These are phyloP conservation scores for Aspergillus sp. DNA, from an alignment of 2,329 filamentous ascomycete genomes.

Conservation along the genomic window DNA sequence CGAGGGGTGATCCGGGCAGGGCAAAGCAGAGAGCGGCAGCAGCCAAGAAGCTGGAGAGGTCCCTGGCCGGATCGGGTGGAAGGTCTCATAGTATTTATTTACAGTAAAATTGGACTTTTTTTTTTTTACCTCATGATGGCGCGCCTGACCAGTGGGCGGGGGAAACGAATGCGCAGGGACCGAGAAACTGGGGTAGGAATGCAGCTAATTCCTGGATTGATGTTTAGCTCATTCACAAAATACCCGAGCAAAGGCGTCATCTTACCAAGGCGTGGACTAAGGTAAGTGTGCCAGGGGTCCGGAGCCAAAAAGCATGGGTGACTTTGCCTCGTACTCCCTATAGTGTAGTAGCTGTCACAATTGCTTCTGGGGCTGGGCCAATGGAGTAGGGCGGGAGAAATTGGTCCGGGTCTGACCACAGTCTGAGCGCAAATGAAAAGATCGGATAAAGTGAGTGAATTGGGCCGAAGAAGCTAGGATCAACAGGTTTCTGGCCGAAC, in stretches of 20 bases:
- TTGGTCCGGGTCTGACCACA: slow-evolving; percentile 12
- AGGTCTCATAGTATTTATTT: slow-evolving; percentile 21
- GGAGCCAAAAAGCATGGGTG: not conserved
- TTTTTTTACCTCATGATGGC: slow-evolving; percentile 22
- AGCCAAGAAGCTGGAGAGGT: slow-evolving; percentile 25
- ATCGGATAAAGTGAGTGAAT: slow-evolving; percentile 7
- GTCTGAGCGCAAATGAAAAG: not conserved
- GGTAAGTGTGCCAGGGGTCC: slow-evolving; percentile 1
- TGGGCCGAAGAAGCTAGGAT: not conserved
- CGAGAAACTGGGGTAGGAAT: slow-evolving; percentile 21
- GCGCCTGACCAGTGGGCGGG: slow-evolving; percentile 20
- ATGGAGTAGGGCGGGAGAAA: slow-evolving; percentile 9
- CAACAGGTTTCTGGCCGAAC: not conserved
- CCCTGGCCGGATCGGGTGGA: slow-evolving; percentile 19
- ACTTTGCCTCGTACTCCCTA: not conserved
- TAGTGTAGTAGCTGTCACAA: not conserved
- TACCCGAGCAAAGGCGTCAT: slow-evolving; percentile 25
- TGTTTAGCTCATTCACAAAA: slow-evolving; percentile 23
- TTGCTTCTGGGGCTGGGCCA: not conserved
- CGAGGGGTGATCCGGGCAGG: slow-evolving; percentile 32
- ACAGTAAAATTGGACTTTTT: not conserved
- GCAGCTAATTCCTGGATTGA: slow-evolving; percentile 13
- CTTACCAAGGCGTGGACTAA: slow-evolving; percentile 4
- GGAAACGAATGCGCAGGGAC: slow-evolving; percentile 15
- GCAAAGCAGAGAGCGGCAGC: slow-evolving; percentile 30